These are phyloP conservation scores for Austroboletus olivaceoglutinosus DNA, from an alignment of 1,284 basidiomycete genomes.

Conservation along the genomic window DNA sequence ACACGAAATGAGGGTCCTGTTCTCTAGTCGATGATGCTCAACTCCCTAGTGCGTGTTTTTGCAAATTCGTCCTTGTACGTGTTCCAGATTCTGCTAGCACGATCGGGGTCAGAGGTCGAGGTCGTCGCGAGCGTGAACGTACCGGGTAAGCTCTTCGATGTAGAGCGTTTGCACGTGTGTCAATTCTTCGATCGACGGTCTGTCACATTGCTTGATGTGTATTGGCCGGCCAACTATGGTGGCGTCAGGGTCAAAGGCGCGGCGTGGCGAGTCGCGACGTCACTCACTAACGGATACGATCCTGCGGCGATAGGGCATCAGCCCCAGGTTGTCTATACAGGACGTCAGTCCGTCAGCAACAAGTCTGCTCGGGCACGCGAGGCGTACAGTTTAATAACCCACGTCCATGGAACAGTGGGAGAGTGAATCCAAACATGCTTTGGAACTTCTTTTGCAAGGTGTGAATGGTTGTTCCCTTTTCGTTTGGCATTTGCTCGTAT, in stretches of 20 bases:
- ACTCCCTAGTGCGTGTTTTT: conserved; percentile 65
- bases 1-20: neutral
- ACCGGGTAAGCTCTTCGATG: conserved; percentile 90
- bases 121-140: conserved; percentile 18
- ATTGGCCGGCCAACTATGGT: conserved; percentile 85
- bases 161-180: conserved; percentile 81
- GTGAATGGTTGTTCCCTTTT: conserved; percentile 88
- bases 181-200: conserved; percentile 81
- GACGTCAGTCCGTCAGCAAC: neutral
- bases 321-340: conserved; percentile 74
- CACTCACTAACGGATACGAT: conserved; percentile 92
- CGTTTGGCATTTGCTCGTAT: conserved; percentile 94
- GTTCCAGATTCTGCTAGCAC: conserved; percentile 83
- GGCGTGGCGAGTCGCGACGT: neutral
- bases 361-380: neutral
- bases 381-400: conserved; percentile 86
- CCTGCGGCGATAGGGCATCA: conserved; percentile 91
- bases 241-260: neutral
- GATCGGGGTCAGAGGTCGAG: neutral
- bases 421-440: conserved; percentile 88
- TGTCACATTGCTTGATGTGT: conserved; percentile 70
- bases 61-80: conserved; percentile 89
- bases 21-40: conserved; percentile 66
- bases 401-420: conserved; percentile 93
- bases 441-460: conserved; percentile 89